Evolutionary conservation across 352 stramenopile species (phyloP), one percentile per base, ranked within the genome.

Genomic region (Aphanomyces invadans): DNA sequence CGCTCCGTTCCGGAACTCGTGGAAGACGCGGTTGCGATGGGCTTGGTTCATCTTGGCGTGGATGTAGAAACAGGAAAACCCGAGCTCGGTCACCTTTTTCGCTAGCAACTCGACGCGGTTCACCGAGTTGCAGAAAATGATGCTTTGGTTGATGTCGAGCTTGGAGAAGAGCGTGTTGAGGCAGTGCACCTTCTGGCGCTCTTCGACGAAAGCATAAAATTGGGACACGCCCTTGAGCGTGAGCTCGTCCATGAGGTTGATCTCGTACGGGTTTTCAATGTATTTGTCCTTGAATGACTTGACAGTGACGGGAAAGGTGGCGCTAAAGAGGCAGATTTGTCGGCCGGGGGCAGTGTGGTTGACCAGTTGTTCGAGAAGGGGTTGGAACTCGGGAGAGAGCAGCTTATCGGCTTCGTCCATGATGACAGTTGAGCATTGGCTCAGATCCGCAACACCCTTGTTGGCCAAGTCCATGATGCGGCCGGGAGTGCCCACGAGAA

Each of bases 371-470:
- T 99, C 97, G 32, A 99, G 77, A 44, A 99, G 86, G 5, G 92
- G 94, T 75, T 99, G 92, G 73, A 99, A 99, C 73, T 99, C 97
- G 12, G 95, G 91, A 1, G 95, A 98, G 7, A 99, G 83, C 42
- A 99, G 80, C 78, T 99, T 99, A 79, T 99, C 97, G 12, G 97
- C 97, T 86, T 99, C 97, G 73, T 99, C 97, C 94, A 99, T 98
- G 68, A 99, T 97, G 49, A 99, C 94, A 1, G 95, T 99, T 57
- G 87, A 88, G 77, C 95, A 98, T 64, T 98, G 86, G 65, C 86
- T 97, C 39, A 99, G 75, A 69, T 99, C 95, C 12, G 96, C 97
- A 17, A 99, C 91, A 44, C 97, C 96, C 79, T 99, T 98, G 63
- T 98, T 97, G 33, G 96, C 94, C 26, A 99, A 77, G 75, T 99